Conservation (phyloP, 2,329 filamentous ascomycete genomes). For the Eurotiales sp. region DNA sequence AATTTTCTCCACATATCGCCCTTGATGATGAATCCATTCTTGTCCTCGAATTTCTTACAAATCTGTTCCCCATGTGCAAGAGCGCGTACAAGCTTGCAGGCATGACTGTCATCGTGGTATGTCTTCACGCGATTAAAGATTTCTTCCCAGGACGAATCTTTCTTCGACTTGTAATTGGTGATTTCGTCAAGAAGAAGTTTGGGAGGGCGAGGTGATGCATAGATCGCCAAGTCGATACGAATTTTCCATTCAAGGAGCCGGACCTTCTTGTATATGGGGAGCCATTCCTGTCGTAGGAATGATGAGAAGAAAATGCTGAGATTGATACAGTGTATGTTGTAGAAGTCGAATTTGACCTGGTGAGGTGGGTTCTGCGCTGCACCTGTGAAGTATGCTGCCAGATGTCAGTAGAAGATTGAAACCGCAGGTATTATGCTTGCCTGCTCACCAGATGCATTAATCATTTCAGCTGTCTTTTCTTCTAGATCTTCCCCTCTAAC, state of each 20-base stretch:
- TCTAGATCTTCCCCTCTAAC: slow-evolving; percentile 56
- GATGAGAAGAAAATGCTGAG: slow-evolving; percentile 65
- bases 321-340: slow-evolving; percentile 73
- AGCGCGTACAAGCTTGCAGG: slow-evolving; percentile 69
- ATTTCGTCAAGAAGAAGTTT: slow-evolving; percentile 59
- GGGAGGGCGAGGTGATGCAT: slow-evolving; percentile 64
- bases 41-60: slow-evolving; percentile 32
- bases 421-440: background rate
- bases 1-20: slow-evolving; percentile 44
- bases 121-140: slow-evolving; percentile 45
- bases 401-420: background rate
- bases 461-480: slow-evolving; percentile 63
- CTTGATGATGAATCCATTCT: slow-evolving; percentile 30
- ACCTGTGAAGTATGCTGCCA: slow-evolving; percentile 46
- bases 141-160: slow-evolving; percentile 38
- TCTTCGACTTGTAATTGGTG: slow-evolving; percentile 54
- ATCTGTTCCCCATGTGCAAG: slow-evolving; percentile 62
- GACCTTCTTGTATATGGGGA: slow-evolving; percentile 56
- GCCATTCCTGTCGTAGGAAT: slow-evolving; percentile 50
- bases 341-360: slow-evolving; percentile 76
- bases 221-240: slow-evolving; percentile 68
- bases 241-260: slow-evolving; percentile 80
- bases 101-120: slow-evolving; percentile 73
- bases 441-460: slow-evolving; percentile 56
- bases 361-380: slow-evolving; percentile 64